Percentiles rank a stretch among this genome's conserved stretches.
Conservation (phyloP, 1,284 basidiomycete genomes). For the Pascua sp. region DNA sequence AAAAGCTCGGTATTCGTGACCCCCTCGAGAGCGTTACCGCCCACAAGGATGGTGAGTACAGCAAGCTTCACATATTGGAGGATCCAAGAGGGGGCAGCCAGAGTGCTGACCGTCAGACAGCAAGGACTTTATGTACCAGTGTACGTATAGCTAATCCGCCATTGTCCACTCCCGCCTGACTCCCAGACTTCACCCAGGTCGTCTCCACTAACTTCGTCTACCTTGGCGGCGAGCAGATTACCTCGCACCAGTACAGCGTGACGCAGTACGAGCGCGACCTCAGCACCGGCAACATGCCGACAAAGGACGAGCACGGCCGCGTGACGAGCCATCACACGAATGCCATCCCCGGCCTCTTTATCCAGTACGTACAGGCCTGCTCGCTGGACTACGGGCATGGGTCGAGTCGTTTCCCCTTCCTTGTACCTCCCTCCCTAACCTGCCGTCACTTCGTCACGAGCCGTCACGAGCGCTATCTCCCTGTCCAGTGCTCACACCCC, state of each 20-base stretch:
- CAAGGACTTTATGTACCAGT: conserved; percentile 17
- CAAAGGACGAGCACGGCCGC: conserved; percentile 63
- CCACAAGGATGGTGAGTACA: conserved; percentile 57
- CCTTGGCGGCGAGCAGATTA: conserved; percentile 62
- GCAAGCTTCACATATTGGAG: background rate
- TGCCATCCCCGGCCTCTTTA: conserved; percentile 81
- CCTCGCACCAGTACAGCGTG: conserved; percentile 74
- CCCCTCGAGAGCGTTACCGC: conserved; percentile 72
- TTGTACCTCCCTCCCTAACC: no score
- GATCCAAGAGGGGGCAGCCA: background rate
- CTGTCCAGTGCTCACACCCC: background rate
- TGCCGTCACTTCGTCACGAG: background rate
- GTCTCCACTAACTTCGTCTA: conserved; percentile 87
- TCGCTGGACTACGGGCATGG: background rate
- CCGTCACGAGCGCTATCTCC: no score
- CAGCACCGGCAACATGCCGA: conserved; percentile 52
- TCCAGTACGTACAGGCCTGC: conserved; percentile 58
- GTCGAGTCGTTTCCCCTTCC: no score
- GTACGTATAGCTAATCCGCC: background rate
- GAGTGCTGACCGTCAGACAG: conserved; percentile 5
- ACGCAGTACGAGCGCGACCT: conserved; percentile 95
- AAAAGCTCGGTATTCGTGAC: conserved; percentile 68
- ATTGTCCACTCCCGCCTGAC: no score
- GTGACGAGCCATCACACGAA: conserved; percentile 70
- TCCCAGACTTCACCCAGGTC: conserved; percentile 64